A percentile compares a stretch with the other conserved stretches of the same genome.
These are phyloP conservation scores for Wickerhamomyces canadensis DNA, from an alignment of 805 yeast genomes.

Conservation along the genomic window DNA sequence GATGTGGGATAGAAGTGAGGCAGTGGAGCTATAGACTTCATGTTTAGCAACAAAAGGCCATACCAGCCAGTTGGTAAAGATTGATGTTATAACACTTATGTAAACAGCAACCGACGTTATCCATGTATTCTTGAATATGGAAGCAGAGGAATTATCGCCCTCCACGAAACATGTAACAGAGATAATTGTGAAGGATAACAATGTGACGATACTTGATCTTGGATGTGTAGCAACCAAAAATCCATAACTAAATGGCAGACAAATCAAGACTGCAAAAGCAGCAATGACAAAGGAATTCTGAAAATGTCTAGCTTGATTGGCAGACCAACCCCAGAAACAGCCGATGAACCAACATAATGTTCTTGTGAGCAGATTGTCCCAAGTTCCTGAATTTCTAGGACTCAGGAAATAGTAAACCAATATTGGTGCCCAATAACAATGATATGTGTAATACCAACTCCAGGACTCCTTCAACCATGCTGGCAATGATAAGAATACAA, in stretches of 20 bases:
- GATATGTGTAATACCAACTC: constrained; percentile 37
- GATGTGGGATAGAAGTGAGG: constrained; percentile 35
- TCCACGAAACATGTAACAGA: constrained; percentile 25
- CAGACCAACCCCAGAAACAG: constrained; percentile 44
- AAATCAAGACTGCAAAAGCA: constrained; percentile 33
- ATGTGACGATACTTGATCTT: constrained; percentile 36
- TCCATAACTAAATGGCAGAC: constrained; percentile 28
- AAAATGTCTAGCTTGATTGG: constrained; percentile 33
- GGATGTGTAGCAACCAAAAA: constrained; percentile 34
- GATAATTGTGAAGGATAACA: constrained; percentile 36
- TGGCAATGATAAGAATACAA: constrained; percentile 37
- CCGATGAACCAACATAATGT: constrained; percentile 32
- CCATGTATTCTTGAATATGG: constrained; percentile 36
- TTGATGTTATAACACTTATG: constrained; percentile 33
- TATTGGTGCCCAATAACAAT: constrained; percentile 40
- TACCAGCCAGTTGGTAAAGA: constrained; percentile 37
- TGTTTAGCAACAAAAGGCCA: constrained; percentile 44
- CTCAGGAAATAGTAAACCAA: constrained; percentile 32
- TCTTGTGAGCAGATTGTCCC: constrained; percentile 31
- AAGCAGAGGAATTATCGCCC: constrained; percentile 14
- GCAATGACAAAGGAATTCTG: constrained; percentile 34
- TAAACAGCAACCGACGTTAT: constrained; percentile 32
- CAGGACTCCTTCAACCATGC: constrained; percentile 35
- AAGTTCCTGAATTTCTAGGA: constrained; percentile 34
- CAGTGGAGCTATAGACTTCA: constrained; percentile 34